A percentile compares a stretch with the other conserved stretches of the same genome.
Evolutionary conservation across 1,284 basidiomycete genomes (phyloP).

Genomic region (Rhodofomes roseus): DNA sequence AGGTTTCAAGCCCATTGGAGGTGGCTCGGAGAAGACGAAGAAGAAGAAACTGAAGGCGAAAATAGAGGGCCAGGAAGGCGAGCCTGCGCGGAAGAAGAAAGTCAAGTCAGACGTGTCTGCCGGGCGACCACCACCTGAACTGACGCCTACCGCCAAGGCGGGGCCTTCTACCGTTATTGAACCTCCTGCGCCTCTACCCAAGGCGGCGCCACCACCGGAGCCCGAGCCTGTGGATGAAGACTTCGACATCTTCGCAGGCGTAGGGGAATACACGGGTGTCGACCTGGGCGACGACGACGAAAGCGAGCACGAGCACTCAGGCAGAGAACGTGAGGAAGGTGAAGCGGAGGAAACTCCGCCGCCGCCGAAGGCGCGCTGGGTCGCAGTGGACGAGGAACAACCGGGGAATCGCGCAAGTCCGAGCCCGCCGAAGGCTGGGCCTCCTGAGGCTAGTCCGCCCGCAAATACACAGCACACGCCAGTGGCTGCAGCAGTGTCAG

Average conservation of each 20-base stretch:
- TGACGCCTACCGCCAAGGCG: background rate
- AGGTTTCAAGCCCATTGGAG: slow-evolving; percentile 63
- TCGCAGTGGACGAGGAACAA: slow-evolving; percentile 18
- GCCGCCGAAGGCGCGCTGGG: slow-evolving; percentile 14
- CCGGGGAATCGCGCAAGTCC: slow-evolving; percentile 1
- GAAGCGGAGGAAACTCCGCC: slow-evolving; percentile 7
- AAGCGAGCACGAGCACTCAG: slow-evolving; percentile 28
- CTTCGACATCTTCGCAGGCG: slow-evolving; percentile 82
- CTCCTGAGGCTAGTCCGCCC: background rate
- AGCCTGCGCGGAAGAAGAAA: slow-evolving; percentile 31
- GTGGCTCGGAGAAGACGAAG: slow-evolving; percentile 24
- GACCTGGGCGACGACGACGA: slow-evolving; percentile 57
- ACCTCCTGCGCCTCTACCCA: slow-evolving; percentile 16
- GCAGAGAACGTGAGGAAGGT: slow-evolving; percentile 10
- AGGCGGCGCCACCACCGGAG: slow-evolving; percentile 23
- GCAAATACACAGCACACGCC: background rate
- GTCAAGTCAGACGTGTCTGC: background rate
- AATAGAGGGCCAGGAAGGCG: slow-evolving; percentile 18
- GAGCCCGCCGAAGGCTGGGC: background rate
- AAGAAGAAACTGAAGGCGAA: slow-evolving; percentile 30
- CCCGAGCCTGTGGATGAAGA: slow-evolving; percentile 44
- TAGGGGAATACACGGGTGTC: slow-evolving; percentile 78
- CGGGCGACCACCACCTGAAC: background rate
- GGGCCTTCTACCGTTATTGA: slow-evolving; percentile 13
- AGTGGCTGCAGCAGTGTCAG: background rate